Evolutionary conservation across 2,329 filamentous ascomycete species (phyloP), one percentile per base, ranked within the genome.

Genomic region (Pseudomassariella vexata): DNA sequence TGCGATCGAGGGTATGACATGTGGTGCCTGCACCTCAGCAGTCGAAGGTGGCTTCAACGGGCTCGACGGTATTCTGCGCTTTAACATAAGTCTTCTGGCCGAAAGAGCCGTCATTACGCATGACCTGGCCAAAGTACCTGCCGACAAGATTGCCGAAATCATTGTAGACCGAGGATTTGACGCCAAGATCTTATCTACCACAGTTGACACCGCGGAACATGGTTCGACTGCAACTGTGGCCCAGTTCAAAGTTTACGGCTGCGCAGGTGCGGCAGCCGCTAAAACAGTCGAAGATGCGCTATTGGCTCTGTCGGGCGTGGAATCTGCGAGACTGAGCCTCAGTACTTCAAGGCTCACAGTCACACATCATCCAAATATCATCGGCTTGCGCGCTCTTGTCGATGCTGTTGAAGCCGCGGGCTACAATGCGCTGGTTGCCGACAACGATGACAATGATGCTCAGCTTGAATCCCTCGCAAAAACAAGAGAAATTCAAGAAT

Each of bases 391-490:
- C 25, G 77, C 75, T 4, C 73, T 96, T 20, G 90, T 95, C 6
- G 86, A 89, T 48, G 64, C 75, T 1, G 76, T 95, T 25, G 90
- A 98, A 59, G 68, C 70, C n/a, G 68, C 76, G 14, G 89, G 90
- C 2, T 86, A 85, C 56, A 95, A 95, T 53, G 92, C 90, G 2
- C 66, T 98, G 3, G 75, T 96, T 9, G 82, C 89, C 1, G 90
- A 96, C 44, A 83, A 80, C 32, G 87, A 96, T 48, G 92, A 98
- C 61, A 96, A 94, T 56, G 94, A 94, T 51, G 90, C 92, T 1
- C 92, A 98, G 55, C 73, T 98, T 3, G 88, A 96, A 57, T 96
- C 92, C 2, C 71, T 98, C 3, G 85, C 92, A 7, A 98, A 98
- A 63, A 96, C 92, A 0, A 85, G 86, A 46, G 92, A 98, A 58